Percentiles rank a stretch among this genome's conserved stretches.
Conservation (phyloP, 352 stramenopile genomes). For the Pythium scleroteichum region DNA sequence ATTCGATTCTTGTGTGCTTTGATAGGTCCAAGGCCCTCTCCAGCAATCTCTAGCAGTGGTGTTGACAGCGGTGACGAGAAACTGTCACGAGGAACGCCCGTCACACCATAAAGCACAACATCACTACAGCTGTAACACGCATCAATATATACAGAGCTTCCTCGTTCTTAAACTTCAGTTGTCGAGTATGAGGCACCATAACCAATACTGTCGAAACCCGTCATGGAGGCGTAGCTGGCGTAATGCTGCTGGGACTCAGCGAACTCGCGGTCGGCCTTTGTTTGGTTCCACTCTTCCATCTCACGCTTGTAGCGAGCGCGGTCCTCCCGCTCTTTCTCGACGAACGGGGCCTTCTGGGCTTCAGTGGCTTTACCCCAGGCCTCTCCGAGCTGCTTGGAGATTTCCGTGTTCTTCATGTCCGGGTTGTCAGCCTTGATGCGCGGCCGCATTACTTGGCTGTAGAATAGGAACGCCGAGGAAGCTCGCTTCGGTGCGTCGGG, state of each 20-base stretch:
- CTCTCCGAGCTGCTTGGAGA: conserved; percentile 94
- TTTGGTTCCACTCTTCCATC: conserved; percentile 91
- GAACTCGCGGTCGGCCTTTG: conserved; percentile 81
- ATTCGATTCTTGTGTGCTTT: conserved; percentile 4
- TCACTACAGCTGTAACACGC: too few species aligned
- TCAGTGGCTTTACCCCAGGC: conserved; percentile 91
- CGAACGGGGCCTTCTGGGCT: conserved; percentile 89
- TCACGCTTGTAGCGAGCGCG: conserved; percentile 92
- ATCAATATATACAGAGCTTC: conserved; percentile 1
- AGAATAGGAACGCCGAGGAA: conserved; percentile 95
- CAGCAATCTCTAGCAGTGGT: conserved; percentile 6
- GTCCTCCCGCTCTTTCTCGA: conserved; percentile 92
- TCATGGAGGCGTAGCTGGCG: conserved; percentile 77
- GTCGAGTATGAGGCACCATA: conserved; percentile 76
- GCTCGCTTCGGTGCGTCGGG: conserved; percentile 92
- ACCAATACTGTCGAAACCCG: conserved; percentile 79
- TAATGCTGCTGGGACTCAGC: conserved; percentile 79
- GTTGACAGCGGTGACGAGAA: neutral
- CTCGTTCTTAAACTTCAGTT: conserved; percentile 17
- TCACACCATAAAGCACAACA: too few species aligned
- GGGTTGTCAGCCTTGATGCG: conserved; percentile 91
- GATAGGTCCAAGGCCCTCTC: neutral
- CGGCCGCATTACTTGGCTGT: conserved; percentile 89
- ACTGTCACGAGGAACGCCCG: neutral
- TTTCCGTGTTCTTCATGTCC: conserved; percentile 96